Evolutionary conservation across 148 eudicot genomes (phyloP).

Genomic region (Diospyros lotus): DNA sequence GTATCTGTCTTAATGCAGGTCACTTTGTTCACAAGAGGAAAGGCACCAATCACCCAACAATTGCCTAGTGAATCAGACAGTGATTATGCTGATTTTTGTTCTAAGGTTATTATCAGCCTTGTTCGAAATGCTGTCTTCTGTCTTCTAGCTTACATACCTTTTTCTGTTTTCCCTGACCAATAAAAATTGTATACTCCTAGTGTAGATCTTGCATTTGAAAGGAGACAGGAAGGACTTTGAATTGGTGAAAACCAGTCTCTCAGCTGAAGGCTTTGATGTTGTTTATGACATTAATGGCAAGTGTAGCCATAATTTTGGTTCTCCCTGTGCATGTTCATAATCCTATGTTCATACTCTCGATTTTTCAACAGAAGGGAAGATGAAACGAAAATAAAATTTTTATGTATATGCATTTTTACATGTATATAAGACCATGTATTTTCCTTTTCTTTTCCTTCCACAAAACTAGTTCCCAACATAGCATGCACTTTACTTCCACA

Average conservation of each 20-base stretch:
- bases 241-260: conserved; percentile 71
- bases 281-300: conserved; percentile 90
- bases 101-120: conserved; percentile 48
- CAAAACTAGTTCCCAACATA: not conserved
- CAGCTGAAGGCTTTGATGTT: conserved; percentile 89
- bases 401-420: too few species aligned
- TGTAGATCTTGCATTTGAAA: conserved; percentile 86
- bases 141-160: not conserved
- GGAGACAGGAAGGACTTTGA: conserved; percentile 91
- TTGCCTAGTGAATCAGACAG: conserved; percentile 86
- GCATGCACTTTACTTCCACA: not conserved
- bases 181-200: not conserved
- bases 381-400: too few species aligned
- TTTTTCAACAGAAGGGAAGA: too few species aligned
- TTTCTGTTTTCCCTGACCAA: not conserved
- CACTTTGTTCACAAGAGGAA: conserved; percentile 93
- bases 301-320: not conserved
- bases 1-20: conserved; percentile 44
- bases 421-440: too few species aligned
- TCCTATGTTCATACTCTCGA: too few species aligned
- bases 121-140: not conserved
- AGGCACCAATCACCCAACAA: conserved; percentile 80
- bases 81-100: conserved; percentile 66
- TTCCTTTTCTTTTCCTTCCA: too few species aligned
- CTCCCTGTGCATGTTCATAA: not conserved